phyloP scores from a whole-genome alignment of 148 eudicot species.

The Vaccinium vitisidaea region DNA sequence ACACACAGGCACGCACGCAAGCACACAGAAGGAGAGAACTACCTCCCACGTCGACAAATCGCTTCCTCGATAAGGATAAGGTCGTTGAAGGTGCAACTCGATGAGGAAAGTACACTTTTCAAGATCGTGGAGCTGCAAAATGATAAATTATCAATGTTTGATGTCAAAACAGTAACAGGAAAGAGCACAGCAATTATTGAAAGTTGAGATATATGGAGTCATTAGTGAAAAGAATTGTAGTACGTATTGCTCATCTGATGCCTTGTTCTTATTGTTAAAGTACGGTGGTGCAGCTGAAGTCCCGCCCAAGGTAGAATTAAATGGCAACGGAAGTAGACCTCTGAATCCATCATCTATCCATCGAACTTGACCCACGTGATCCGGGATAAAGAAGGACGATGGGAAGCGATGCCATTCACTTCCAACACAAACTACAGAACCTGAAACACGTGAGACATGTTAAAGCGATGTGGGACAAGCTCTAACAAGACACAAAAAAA shows the following conservation, averaged over 20 bases:
- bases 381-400: conserved; percentile 95
- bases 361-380: conserved; percentile 69
- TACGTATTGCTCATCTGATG: conserved; percentile 88
- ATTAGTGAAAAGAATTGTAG: conserved; percentile 15
- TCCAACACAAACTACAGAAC: conserved; percentile 91
- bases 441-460: conserved; percentile 29
- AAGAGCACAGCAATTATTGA: background rate
- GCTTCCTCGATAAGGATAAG: conserved; percentile 72
- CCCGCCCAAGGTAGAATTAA: conserved; percentile 89
- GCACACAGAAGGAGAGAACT: background rate
- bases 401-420: conserved; percentile 99
- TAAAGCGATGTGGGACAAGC: too few species aligned
- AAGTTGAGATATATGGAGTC: background rate
- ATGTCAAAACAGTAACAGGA: background rate
- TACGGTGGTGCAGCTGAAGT: conserved; percentile 89
- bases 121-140: conserved; percentile 67
- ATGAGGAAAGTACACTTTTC: conserved; percentile 85
- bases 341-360: conserved; percentile 97
- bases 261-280: conserved; percentile 93
- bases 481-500: background rate
- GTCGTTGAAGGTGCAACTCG: conserved; percentile 90
- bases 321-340: conserved; percentile 94
- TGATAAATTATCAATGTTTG: background rate
- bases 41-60: conserved; percentile 98
- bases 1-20: background rate